Evolutionary conservation across 108 stramenopile species (phyloP).

Genomic region (Cyclotella atomus): DNA sequence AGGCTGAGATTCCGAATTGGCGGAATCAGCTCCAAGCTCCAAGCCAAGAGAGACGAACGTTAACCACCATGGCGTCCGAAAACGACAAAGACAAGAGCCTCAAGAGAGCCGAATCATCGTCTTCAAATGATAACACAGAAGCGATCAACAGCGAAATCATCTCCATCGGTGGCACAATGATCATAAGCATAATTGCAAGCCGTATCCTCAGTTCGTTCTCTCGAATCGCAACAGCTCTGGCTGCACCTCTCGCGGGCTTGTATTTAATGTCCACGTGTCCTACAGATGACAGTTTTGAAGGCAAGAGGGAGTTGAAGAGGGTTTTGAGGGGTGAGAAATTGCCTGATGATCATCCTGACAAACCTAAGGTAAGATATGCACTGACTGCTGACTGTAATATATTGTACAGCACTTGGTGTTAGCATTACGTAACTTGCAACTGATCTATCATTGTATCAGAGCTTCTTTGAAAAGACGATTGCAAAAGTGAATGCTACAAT

Average conservation of each 20-base stretch:
- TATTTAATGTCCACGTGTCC: conserved; percentile 48
- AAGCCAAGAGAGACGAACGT: background rate
- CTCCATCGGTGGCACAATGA: conserved; percentile 22
- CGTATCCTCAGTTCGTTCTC: conserved; percentile 20
- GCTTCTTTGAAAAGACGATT: conserved; percentile 26
- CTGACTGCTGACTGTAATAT: background rate
- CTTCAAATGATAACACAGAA: background rate
- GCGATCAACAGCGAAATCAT: conserved; percentile 23
- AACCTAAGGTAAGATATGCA: conserved; percentile 26
- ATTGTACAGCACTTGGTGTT: no score
- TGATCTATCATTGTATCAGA: conserved; percentile 7
- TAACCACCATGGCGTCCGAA: conserved; percentile 8
- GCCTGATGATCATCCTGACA: conserved; percentile 33
- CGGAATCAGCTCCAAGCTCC: no score
- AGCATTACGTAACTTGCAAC: background rate
- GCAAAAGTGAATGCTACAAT: conserved; percentile 35
- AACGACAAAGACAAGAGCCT: background rate
- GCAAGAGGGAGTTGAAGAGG: conserved; percentile 42
- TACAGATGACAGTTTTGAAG: conserved; percentile 33
- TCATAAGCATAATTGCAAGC: conserved; percentile 22
- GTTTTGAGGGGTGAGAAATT: conserved; percentile 32
- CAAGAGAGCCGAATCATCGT: background rate
- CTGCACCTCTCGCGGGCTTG: conserved; percentile 25
- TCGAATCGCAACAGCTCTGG: conserved; percentile 31
- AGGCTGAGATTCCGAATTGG: no score